Percentiles rank a stretch among this genome's conserved stretches.
Evolutionary conservation across 306 rosid genomes (phyloP).

Genomic region (Trifolium repens): DNA sequence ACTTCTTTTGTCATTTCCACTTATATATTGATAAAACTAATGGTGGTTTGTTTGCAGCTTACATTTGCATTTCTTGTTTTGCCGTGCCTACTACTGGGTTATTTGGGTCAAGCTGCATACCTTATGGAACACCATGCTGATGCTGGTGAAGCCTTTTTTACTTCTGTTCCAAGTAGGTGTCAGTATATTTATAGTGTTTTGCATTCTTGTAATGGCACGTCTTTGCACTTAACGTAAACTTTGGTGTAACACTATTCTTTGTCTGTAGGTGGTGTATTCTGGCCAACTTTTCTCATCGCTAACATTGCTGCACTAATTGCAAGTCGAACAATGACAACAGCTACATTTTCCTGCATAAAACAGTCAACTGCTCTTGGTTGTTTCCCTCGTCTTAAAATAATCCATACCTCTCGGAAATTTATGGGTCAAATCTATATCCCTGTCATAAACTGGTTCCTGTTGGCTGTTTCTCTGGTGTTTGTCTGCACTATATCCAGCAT

Average conservation of each 20-base stretch:
- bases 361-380: conserved; percentile 98
- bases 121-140: conserved; percentile 72
- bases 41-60: conserved; percentile 67
- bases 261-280: conserved; percentile 74
- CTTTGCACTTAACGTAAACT: conserved; percentile 27
- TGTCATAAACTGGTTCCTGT: conserved; percentile 92
- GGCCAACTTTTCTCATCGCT: conserved; percentile 86
- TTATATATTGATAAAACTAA: conserved; percentile 38
- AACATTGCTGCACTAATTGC: conserved; percentile 93
- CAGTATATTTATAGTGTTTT: neutral
- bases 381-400: conserved; percentile 96
- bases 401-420: conserved; percentile 95
- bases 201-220: conserved; percentile 32
- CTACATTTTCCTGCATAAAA: conserved; percentile 97
- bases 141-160: conserved; percentile 73
- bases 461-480: conserved; percentile 81
- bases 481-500: conserved; percentile 81
- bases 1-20: conserved; percentile 28
- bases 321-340: conserved; percentile 96
- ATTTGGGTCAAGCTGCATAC: conserved; percentile 99
- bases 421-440: conserved; percentile 99
- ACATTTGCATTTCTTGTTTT: conserved; percentile 50
- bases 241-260: conserved; percentile 36
- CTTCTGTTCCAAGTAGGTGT: conserved; percentile 88
- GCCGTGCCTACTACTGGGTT: conserved; percentile 91